phyloP scores from a whole-genome alignment of 495 filamentous ascomycete genomes.

The Chaetomidium leptoderma region DNA sequence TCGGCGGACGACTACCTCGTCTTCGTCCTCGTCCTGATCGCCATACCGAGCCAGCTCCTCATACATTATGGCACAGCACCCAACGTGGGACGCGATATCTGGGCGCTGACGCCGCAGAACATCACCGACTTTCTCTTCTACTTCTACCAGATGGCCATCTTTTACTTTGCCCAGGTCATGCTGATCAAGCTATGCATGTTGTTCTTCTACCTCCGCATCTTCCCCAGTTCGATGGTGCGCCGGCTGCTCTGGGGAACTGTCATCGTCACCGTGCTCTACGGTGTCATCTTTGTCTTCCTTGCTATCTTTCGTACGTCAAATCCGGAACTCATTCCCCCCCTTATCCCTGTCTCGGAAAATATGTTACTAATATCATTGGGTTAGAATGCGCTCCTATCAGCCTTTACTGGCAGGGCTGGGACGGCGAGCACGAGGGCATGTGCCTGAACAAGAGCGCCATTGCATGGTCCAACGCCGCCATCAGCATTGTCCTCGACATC shows the following conservation, averaged over 20 bases:
- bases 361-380: no score
- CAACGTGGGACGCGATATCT: slow-evolving; percentile 18
- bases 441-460: slow-evolving; percentile 31
- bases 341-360: no score
- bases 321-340: no score
- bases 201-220: slow-evolving; percentile 22
- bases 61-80: slow-evolving; percentile 3
- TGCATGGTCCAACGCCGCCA: slow-evolving; percentile 10
- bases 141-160: slow-evolving; percentile 11
- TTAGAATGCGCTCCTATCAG: slow-evolving; percentile 29
- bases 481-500: slow-evolving; percentile 18
- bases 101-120: slow-evolving; percentile 8
- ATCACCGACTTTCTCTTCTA: slow-evolving; percentile 16
- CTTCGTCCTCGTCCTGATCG: not conserved
- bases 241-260: slow-evolving; percentile 18
- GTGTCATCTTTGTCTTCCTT: slow-evolving; percentile 14
- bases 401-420: slow-evolving; percentile 28
- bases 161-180: slow-evolving; percentile 15
- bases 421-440: slow-evolving; percentile 22
- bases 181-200: slow-evolving; percentile 14
- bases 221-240: slow-evolving; percentile 7
- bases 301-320: slow-evolving; percentile 29
- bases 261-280: slow-evolving; percentile 12
- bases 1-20: slow-evolving; percentile 12
- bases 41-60: slow-evolving; percentile 4